These are phyloP conservation scores for Nitzschia sp. DNA, from an alignment of 108 stramenopile species.

Conservation along the genomic window DNA sequence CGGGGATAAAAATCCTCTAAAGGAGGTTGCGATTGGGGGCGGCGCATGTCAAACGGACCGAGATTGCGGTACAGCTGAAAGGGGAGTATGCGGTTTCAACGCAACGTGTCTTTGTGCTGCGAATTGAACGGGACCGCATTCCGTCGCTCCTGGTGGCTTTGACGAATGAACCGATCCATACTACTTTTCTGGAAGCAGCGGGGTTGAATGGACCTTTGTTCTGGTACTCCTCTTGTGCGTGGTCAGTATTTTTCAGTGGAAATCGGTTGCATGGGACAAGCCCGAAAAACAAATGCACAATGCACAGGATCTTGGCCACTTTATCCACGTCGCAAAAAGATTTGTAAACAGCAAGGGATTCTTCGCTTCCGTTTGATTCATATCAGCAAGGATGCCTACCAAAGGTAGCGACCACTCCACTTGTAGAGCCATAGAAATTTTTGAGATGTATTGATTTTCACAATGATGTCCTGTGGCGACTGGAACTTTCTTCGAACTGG, in stretches of 20 bases:
- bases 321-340: not conserved
- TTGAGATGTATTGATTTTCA: too few species aligned
- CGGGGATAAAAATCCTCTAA: slow-evolving; percentile 54
- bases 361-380: not conserved
- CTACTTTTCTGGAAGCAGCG: not conserved
- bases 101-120: not conserved
- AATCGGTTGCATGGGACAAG: slow-evolving; percentile 2
- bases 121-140: slow-evolving; percentile 12
- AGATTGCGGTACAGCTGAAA: slow-evolving; percentile 54
- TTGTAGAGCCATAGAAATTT: not conserved
- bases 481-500: too few species aligned
- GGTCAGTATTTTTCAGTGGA: not conserved
- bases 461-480: too few species aligned
- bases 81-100: slow-evolving; percentile 1
- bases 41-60: slow-evolving; percentile 37
- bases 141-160: not conserved
- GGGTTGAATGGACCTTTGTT: slow-evolving; percentile 6
- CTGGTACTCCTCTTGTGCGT: not conserved
- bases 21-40: slow-evolving; percentile 57
- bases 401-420: not conserved
- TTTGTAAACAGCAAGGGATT: not conserved
- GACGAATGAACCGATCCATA: not conserved
- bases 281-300: slow-evolving; percentile 14
- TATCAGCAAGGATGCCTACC: not conserved
- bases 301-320: not conserved